Evolutionary conservation across 768 basidiomycete genomes (phyloP).

Genomic region (Tubosaeta sp.): DNA sequence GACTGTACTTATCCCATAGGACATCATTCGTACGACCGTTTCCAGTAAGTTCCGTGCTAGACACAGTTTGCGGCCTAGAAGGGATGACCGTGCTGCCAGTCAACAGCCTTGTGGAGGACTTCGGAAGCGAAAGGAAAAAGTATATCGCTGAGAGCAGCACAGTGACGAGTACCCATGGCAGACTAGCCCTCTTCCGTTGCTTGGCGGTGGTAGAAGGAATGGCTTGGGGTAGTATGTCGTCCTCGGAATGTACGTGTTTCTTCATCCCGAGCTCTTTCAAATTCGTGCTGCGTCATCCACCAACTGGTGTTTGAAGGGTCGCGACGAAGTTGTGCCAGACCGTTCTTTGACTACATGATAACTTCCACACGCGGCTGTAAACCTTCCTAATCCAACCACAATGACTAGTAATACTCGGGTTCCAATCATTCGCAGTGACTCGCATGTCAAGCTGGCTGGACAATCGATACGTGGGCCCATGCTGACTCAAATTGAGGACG

Average conservation of each 20-base stretch:
- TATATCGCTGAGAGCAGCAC: slow-evolving; percentile 14
- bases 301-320: not conserved
- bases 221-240: slow-evolving; percentile 1
- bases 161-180: slow-evolving; percentile 13
- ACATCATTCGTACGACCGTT: slow-evolving; percentile 37
- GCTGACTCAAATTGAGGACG: too few relatives aligned
- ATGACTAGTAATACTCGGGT: too few relatives aligned
- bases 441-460: too few relatives aligned
- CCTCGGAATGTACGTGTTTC: not conserved
- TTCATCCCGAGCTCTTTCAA: not conserved
- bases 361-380: too few relatives aligned
- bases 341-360: too few relatives aligned
- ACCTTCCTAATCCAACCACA: too few relatives aligned
- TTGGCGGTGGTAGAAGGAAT: not conserved
- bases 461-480: too few relatives aligned
- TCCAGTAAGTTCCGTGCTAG: slow-evolving; percentile 14
- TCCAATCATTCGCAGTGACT: too few relatives aligned
- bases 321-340: too few relatives aligned
- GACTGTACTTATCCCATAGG: slow-evolving; percentile 66
- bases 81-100: not conserved
- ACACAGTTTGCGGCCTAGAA: not conserved
- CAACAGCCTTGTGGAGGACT: not conserved
- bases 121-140: slow-evolving; percentile 14
- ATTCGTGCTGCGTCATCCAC: slow-evolving; percentile 4
- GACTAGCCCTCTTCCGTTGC: slow-evolving; percentile 4